Base-by-base conservation (phyloP, 2,329 filamentous ascomycete genomes). In the Colletotrichum coccodes region DNA sequence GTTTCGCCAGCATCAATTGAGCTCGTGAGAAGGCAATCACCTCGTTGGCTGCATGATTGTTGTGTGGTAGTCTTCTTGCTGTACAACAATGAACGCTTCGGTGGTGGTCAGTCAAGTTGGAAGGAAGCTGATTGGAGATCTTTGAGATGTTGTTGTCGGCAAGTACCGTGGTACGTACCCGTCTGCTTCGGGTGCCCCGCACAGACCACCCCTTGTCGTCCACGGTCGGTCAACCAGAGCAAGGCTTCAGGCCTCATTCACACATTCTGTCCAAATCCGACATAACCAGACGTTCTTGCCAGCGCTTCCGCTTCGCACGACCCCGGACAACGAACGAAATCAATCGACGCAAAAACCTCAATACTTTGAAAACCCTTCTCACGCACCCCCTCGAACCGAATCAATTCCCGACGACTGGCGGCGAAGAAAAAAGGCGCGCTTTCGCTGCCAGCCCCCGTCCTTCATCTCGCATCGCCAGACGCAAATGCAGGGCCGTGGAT, bases 11-110 rank as follows among this genome's bases (percentile, higher is more conserved):
- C 34, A 3, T 49, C 67, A 70, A 69, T 69, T 62, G 60, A 52
- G 6, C 40, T 12, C 44, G n/a, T 16, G 7, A 3, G 21, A 46
- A 23, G 26, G 28, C 7, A 23, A 64, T 21, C 61, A 76, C 76
- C 76, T 76, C 44, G 76, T 71, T 64, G 75, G 74, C 68, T 75
- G 73, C 76, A 78, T 78, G 60, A 67, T 77, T 72, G 64, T 62
- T 72, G 49, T 64, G 73, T 72, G 64, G 21, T 47, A 67, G 44
- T 70, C 67, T 58, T 62, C 49, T 66, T 66, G 70, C 53, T 56
- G 59, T 61, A 49, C 58, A 58, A 65, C 53, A 61, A 68, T 49
- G 57, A 52, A 60, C 60, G 38, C n/a, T 54, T 60, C 34, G 28
- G 34, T 64, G 56, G 62, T 70, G 67, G 58, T 67, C 54, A 67